Evolutionary conservation across 257 asterid species (phyloP).

Genomic region (Jasminum sambac): DNA sequence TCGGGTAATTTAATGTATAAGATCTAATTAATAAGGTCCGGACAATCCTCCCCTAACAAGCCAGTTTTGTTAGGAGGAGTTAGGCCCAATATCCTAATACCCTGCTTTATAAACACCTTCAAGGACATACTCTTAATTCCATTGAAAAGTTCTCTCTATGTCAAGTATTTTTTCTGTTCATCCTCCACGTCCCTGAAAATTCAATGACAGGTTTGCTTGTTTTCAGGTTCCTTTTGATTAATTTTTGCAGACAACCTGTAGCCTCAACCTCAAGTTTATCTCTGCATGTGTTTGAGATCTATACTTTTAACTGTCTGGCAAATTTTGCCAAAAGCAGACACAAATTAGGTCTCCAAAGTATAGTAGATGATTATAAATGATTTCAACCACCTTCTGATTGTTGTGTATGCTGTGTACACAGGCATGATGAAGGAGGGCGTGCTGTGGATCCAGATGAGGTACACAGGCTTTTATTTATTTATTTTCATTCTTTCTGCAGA

Average conservation of each 20-base stretch:
- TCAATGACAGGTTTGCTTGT: background rate
- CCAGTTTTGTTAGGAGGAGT: no score
- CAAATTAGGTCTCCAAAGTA: background rate
- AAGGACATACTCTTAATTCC: background rate
- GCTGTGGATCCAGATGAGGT: slow-evolving; percentile 97
- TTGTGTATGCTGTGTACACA: slow-evolving; percentile 33
- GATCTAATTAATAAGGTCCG: no score
- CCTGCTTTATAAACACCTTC: no score
- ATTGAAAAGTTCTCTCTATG: background rate
- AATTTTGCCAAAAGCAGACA: background rate
- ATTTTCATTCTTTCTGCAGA: background rate
- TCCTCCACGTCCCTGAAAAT: background rate
- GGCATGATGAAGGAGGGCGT: slow-evolving; percentile 89
- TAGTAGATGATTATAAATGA: background rate
- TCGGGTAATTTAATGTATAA: no score
- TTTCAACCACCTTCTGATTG: slow-evolving; percentile 1
- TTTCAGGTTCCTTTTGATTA: background rate
- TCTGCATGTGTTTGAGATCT: slow-evolving; percentile 15
- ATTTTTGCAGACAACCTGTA: background rate
- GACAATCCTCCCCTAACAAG: no score
- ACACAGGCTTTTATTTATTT: slow-evolving; percentile 18
- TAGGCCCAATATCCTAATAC: no score
- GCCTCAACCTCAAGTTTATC: slow-evolving; percentile 7
- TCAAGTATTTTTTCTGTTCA: background rate
- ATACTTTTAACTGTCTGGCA: slow-evolving; percentile 3